Base-by-base conservation (phyloP, 306 rosid species). In the Dicorynia guianensis region DNA sequence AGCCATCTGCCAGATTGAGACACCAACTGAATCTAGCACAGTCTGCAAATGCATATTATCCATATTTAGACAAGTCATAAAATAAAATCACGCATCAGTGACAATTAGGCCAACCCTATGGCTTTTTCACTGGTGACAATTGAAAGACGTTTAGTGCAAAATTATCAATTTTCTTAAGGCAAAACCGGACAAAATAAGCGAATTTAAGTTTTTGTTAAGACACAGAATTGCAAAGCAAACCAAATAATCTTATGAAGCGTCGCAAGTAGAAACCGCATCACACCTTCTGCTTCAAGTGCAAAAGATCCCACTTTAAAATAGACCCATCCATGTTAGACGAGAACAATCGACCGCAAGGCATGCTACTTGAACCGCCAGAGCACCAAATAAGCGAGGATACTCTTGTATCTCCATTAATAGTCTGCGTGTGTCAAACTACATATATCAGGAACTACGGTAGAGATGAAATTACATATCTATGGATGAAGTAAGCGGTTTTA, bases 1-100 rank as follows among this genome's bases (percentile, higher is more conserved):
- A 33, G 93, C 92, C 96, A 96, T 96, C 80, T 90, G 93, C 97
- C 97, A 96, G 54, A 96, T 92, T 38, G 98, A 82, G 44, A 90
- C 88, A 18, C 92, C 95, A 36, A 81, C 83, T 4, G 96, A 87
- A 6, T 83, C 89, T 50, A 92, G 81, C 66, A 87, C 89, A 5
- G 81, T 85, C 99, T 96, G 85, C 69, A 63, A 68, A 52, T 10
- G 35, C n/a, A 36, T 10, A 49, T 11, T 62, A 76, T 25, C 1
- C 30, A 25, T 25, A 46, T 25, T 25, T 25, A 25, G 35, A 47
- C 38, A 54, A 67, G 19, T 15, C 39, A 54, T 13, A 67, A 53
- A 43, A 46, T 46, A 30, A 61, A 25, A 25, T 25, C 30, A 25
- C 40, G 13, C 38, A 18, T 19, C 2, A 14, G 20, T 39, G 5